Conservation (phyloP, 1,284 basidiomycete genomes). For the Cutaneotrichosporon sp. region DNA sequence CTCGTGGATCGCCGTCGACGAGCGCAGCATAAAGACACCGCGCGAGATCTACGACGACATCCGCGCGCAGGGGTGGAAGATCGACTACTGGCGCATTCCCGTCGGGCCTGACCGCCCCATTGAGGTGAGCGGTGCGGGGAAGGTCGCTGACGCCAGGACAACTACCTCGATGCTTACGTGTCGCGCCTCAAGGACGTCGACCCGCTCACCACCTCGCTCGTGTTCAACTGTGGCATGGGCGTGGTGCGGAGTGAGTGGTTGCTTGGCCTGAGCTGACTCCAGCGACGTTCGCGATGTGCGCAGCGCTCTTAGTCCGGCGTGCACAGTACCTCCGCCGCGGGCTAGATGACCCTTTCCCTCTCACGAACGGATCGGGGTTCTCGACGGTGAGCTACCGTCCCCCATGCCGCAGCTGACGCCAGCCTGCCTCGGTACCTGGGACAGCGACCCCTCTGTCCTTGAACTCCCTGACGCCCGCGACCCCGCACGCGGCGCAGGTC, state of each 20-base stretch:
- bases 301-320: slow-evolving; percentile 83
- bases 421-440: slow-evolving; percentile 8
- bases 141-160: slow-evolving; percentile 61
- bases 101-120: slow-evolving; percentile 87
- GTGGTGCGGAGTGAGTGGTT: slow-evolving; percentile 70
- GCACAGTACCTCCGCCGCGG: slow-evolving; percentile 80
- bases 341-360: slow-evolving; percentile 70
- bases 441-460: background rate
- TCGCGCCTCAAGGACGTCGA: slow-evolving; percentile 78
- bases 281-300: slow-evolving; percentile 95
- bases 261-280: background rate
- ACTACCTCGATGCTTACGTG: slow-evolving; percentile 92
- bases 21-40: slow-evolving; percentile 79
- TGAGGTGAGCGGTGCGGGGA: slow-evolving; percentile 65
- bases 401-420: slow-evolving; percentile 11
- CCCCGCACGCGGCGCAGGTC: slow-evolving; percentile 48
- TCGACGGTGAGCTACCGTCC: slow-evolving; percentile 36
- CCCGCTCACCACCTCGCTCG: slow-evolving; percentile 76
- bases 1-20: slow-evolving; percentile 93
- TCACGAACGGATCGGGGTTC: slow-evolving; percentile 41
- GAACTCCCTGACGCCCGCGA: background rate
- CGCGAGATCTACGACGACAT: slow-evolving; percentile 83
- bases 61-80: slow-evolving; percentile 81
- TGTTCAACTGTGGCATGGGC: slow-evolving; percentile 98
- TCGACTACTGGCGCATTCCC: slow-evolving; percentile 85